phyloP scores from a whole-genome alignment of 495 filamentous ascomycete species.

The Clohesyomyces aquaticus region DNA sequence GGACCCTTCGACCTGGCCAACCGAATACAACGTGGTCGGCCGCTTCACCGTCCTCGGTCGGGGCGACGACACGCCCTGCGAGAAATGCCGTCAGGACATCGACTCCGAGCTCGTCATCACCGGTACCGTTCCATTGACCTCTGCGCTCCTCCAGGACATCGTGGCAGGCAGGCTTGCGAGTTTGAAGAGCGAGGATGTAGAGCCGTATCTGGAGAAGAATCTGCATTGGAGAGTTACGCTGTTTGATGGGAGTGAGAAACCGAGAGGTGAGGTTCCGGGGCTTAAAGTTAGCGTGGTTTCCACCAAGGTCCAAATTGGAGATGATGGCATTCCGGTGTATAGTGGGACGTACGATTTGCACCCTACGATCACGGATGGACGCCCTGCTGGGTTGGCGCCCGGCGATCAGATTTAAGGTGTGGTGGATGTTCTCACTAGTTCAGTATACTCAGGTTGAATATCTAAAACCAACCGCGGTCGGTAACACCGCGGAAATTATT shows the following conservation, averaged over 20 bases:
- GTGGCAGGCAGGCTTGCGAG: slow-evolving; percentile 15
- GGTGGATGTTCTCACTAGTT: background rate
- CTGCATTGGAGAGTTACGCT: slow-evolving; percentile 34
- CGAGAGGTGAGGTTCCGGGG: slow-evolving; percentile 22
- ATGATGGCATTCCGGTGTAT: slow-evolving; percentile 28
- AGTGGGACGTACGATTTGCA: slow-evolving; percentile 12
- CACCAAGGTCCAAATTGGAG: slow-evolving; percentile 27
- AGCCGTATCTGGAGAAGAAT: slow-evolving; percentile 20
- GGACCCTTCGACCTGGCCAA: slow-evolving; percentile 26
- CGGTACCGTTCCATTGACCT: slow-evolving; percentile 31
- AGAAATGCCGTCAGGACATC: slow-evolving; percentile 25
- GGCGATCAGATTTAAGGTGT: slow-evolving; percentile 20
- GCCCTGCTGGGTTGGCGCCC: slow-evolving; percentile 10
- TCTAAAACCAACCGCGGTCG: too few species aligned
- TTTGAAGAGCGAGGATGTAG: slow-evolving; percentile 22
- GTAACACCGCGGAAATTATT: too few species aligned
- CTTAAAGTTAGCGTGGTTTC: slow-evolving; percentile 29
- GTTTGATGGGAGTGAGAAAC: slow-evolving; percentile 26
- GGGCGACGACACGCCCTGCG: slow-evolving; percentile 20
- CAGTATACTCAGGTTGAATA: too few species aligned
- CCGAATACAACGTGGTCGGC: slow-evolving; percentile 29
- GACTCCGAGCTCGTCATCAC: slow-evolving; percentile 26
- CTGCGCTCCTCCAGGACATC: slow-evolving; percentile 22
- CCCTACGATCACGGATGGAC: slow-evolving; percentile 26
- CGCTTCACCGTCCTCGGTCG: slow-evolving; percentile 35